Evolutionary conservation across 225 moss, liverwort and hornwort species (phyloP).

Genomic region (Antitrichia curtipendula): DNA sequence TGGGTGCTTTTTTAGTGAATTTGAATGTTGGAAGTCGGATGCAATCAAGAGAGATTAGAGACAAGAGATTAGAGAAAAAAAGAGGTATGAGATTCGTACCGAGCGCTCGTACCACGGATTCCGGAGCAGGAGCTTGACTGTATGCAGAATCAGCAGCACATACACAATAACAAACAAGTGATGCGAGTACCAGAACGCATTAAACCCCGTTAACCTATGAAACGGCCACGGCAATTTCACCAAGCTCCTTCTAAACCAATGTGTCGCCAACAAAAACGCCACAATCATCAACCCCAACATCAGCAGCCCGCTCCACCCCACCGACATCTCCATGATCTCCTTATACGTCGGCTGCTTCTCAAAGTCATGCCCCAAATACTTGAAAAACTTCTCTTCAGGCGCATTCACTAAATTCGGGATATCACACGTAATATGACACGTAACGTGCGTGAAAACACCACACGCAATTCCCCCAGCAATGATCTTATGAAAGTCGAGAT

Average conservation of each 20-base stretch:
- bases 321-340: constrained; percentile 46
- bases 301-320: constrained; percentile 50
- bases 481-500: constrained; percentile 93
- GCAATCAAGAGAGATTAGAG: background rate
- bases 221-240: constrained; percentile 93
- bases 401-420: constrained; percentile 43
- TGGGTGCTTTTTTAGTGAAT: too few relatives aligned
- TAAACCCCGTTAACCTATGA: constrained; percentile 84
- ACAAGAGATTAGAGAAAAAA: background rate
- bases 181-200: constrained; percentile 97
- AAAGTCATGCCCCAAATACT: constrained; percentile 44
- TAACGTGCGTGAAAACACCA: constrained; percentile 33
- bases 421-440: constrained; percentile 61
- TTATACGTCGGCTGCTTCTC: constrained; percentile 33
- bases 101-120: constrained; percentile 55
- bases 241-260: constrained; percentile 78
- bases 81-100: constrained; percentile 7
- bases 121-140: constrained; percentile 48
- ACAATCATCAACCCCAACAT: constrained; percentile 77
- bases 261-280: constrained; percentile 63
- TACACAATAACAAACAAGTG: constrained; percentile 90
- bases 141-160: constrained; percentile 65
- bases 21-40: background rate
- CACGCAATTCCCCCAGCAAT: constrained; percentile 54
- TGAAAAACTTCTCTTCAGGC: constrained; percentile 8